Conservation (phyloP, 305 asterid species). For the Nicotiana rustica region DNA sequence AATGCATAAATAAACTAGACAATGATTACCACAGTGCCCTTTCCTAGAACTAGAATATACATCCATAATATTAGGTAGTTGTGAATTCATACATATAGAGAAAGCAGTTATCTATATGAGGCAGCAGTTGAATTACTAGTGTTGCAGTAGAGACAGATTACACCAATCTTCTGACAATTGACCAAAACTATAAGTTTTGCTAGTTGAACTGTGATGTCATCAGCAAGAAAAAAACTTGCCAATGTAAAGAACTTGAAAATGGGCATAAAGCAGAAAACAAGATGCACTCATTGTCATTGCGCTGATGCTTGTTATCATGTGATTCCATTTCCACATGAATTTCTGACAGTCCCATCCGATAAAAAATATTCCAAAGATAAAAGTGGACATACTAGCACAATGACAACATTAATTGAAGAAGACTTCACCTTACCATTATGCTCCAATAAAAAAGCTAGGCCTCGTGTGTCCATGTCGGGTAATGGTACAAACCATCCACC, state of each 20-base stretch:
- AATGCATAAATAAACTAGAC: neutral
- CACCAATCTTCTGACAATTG: neutral
- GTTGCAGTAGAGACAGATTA: neutral
- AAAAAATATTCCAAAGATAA: neutral
- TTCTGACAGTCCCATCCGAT: slow-evolving; percentile 16
- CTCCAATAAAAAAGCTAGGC: neutral
- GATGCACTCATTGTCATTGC: slow-evolving; percentile 17
- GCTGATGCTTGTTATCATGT: slow-evolving; percentile 18
- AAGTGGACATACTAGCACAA: slow-evolving; percentile 18
- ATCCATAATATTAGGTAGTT: neutral
- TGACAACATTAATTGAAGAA: neutral
- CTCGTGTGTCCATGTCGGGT: neutral
- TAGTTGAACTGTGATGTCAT: neutral
- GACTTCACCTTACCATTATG: slow-evolving; percentile 1
- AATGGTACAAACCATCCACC: no score
- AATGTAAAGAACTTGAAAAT: neutral
- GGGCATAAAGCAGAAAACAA: slow-evolving; percentile 23
- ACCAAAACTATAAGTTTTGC: neutral
- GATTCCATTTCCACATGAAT: slow-evolving; percentile 27
- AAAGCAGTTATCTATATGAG: neutral
- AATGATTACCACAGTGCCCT: neutral
- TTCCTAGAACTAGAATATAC: neutral
- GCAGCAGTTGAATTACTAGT: neutral
- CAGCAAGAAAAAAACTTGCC: neutral
- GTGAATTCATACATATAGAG: neutral